Evolutionary conservation across 495 filamentous ascomycete species (phyloP).

Genomic region (Aspergillus bertholletiae): DNA sequence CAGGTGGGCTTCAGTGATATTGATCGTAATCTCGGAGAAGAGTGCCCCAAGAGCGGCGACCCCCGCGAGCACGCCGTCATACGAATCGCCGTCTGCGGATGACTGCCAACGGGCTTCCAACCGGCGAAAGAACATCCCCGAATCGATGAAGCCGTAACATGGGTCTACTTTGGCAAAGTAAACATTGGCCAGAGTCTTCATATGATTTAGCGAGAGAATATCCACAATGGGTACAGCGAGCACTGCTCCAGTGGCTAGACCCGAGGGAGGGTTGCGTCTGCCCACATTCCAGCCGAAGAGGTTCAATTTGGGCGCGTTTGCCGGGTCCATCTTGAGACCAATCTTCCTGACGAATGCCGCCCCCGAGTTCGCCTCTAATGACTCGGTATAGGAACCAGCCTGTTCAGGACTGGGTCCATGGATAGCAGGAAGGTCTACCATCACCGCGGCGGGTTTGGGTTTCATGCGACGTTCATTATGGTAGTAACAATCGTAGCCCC

Average conservation of each 20-base stretch:
- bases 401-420: neutral
- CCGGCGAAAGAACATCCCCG: conserved; percentile 20
- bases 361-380: conserved; percentile 47
- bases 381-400: conserved; percentile 18
- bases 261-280: conserved; percentile 25
- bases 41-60: conserved; percentile 41
- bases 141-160: conserved; percentile 47
- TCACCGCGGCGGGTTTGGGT: neutral
- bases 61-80: conserved; percentile 41
- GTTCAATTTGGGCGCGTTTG: conserved; percentile 45
- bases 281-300: conserved; percentile 54
- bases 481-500: conserved; percentile 47
- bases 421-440: conserved; percentile 7
- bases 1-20: conserved; percentile 31
- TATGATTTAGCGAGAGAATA: conserved; percentile 31
- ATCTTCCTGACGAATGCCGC: conserved; percentile 49
- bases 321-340: conserved; percentile 44
- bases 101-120: conserved; percentile 32
- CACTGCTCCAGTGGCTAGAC: neutral
- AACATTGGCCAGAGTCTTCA: conserved; percentile 31
- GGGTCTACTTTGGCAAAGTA: conserved; percentile 48
- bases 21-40: conserved; percentile 13
- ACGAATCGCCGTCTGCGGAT: conserved; percentile 11
- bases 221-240: conserved; percentile 26
- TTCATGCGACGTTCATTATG: neutral